Conservation (phyloP, 176 grass and related monocot species). For the Raddia guianensis region DNA sequence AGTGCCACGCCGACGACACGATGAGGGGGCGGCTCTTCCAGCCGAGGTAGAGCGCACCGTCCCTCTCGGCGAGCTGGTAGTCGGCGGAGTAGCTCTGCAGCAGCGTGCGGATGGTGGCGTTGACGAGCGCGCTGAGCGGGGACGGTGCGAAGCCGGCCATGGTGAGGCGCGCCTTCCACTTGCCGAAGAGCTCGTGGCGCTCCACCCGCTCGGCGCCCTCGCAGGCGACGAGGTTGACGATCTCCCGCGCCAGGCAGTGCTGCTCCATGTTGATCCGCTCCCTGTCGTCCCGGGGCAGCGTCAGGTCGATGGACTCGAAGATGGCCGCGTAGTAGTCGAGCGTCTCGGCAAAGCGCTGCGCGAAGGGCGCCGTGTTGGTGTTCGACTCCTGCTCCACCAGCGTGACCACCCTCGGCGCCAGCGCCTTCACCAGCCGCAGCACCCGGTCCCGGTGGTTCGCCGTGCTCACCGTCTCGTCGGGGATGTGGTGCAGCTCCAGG, state of each 20-base stretch:
- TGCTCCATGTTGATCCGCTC: conserved; percentile 88
- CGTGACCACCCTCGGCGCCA: conserved; percentile 83
- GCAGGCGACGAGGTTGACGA: conserved; percentile 85
- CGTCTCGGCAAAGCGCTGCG: conserved; percentile 71
- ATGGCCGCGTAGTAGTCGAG: conserved; percentile 86
- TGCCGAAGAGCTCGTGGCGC: conserved; percentile 80
- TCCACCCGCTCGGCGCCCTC: conserved; percentile 87
- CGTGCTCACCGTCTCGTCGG: conserved; percentile 87
- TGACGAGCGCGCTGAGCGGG: conserved; percentile 75
- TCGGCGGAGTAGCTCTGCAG: conserved; percentile 76
- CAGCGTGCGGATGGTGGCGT: conserved; percentile 79
- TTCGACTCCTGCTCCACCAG: conserved; percentile 92
- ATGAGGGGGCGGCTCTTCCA: conserved; percentile 84
- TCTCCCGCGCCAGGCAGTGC: conserved; percentile 89
- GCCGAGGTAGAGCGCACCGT: conserved; percentile 83
- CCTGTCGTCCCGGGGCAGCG: conserved; percentile 61
- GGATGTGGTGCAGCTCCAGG: conserved; percentile 85
- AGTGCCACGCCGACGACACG: conserved; percentile 89
- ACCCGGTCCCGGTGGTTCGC: conserved; percentile 79
- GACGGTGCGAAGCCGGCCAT: conserved; percentile 90
- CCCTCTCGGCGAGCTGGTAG: conserved; percentile 81
- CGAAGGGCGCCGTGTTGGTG: conserved; percentile 84
- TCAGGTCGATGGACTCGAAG: conserved; percentile 92
- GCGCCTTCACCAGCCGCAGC: conserved; percentile 71
- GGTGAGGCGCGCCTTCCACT: conserved; percentile 82